These are phyloP conservation scores for Hemileccinum impolitum DNA, from an alignment of 768 basidiomycete genomes.

Conservation along the genomic window DNA sequence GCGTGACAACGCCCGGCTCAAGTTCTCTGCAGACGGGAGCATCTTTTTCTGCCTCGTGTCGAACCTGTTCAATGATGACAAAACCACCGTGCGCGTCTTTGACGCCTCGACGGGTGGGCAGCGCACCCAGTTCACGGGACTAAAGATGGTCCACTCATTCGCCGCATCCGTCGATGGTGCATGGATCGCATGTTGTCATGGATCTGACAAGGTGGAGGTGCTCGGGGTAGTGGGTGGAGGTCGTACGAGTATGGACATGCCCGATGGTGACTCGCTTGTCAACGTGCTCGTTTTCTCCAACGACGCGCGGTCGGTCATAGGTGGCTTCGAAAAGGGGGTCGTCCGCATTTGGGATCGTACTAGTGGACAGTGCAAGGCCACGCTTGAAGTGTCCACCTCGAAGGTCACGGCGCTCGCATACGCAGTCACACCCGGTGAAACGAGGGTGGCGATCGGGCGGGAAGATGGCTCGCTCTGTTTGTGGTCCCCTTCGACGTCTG, in stretches of 20 bases:
- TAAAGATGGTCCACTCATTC: conserved; percentile 8
- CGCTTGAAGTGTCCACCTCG: background rate
- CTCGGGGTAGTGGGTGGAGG: background rate
- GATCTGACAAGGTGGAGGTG: conserved; percentile 1
- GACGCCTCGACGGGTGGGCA: conserved; percentile 9
- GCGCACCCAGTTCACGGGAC: conserved; percentile 2
- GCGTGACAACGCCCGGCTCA: conserved; percentile 2
- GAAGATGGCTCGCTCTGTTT: conserved; percentile 17
- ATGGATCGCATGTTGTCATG: conserved; percentile 10
- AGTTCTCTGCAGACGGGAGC: conserved; percentile 13
- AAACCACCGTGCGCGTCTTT: conserved; percentile 8
- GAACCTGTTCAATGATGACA: conserved; percentile 5
- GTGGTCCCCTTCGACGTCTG: conserved; percentile 16
- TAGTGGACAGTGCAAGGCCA: conserved; percentile 12
- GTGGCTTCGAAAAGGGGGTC: conserved; percentile 13
- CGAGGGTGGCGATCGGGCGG: conserved; percentile 14
- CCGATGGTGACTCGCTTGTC: background rate
- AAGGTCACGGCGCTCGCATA: conserved; percentile 20
- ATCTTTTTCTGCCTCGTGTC: conserved; percentile 2
- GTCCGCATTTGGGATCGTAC: conserved; percentile 21
- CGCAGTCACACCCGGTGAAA: background rate
- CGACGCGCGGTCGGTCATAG: conserved; percentile 12
- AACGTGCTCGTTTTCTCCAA: conserved; percentile 15
- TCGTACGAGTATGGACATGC: background rate
- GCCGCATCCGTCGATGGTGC: conserved; percentile 3